phyloP scores from a whole-genome alignment of 139 green algal genomes.

The Pseudopediastrum boryanum region DNA sequence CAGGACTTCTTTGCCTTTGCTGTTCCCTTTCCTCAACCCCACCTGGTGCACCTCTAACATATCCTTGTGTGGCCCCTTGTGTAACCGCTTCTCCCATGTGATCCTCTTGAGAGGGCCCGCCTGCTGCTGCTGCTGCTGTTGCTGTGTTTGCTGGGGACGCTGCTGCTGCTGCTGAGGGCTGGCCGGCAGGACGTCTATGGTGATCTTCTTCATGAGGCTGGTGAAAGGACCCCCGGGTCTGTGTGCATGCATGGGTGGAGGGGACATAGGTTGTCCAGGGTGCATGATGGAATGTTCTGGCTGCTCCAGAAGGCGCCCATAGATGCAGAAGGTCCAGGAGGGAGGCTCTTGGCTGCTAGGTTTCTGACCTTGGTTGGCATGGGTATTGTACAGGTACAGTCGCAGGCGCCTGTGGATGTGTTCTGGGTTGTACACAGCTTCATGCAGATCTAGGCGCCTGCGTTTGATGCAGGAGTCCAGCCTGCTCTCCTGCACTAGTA shows the following conservation, averaged over 20 bases:
- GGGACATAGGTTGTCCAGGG: too few relatives aligned
- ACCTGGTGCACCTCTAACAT: constrained; percentile 17
- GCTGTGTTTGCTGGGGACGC: too few relatives aligned
- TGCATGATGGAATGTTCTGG: too few relatives aligned
- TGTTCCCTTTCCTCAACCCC: not conserved
- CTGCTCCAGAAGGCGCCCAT: too few relatives aligned
- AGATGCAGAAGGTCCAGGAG: not conserved
- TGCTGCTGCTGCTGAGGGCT: too few relatives aligned
- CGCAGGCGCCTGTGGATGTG: constrained; percentile 14
- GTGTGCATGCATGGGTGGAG: too few relatives aligned
- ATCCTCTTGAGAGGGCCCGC: not conserved
- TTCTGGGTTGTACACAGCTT: not conserved
- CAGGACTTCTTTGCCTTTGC: too few relatives aligned
- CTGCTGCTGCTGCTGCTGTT: constrained; percentile 20
- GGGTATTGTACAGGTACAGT: constrained; percentile 18
- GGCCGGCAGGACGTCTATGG: too few relatives aligned
- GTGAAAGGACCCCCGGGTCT: constrained; percentile 11
- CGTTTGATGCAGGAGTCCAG: constrained; percentile 21
- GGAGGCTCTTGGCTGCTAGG: not conserved
- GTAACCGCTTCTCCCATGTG: constrained; percentile 18
- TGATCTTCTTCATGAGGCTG: constrained; percentile 21
- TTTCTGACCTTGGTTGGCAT: constrained; percentile 19
- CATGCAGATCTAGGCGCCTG: constrained; percentile 15
- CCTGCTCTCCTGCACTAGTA: constrained; percentile 25
- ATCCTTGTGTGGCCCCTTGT: constrained; percentile 34